Evolutionary conservation across 208 protist species (phyloP).

Genomic region (Trichomonas vaginalis): DNA sequence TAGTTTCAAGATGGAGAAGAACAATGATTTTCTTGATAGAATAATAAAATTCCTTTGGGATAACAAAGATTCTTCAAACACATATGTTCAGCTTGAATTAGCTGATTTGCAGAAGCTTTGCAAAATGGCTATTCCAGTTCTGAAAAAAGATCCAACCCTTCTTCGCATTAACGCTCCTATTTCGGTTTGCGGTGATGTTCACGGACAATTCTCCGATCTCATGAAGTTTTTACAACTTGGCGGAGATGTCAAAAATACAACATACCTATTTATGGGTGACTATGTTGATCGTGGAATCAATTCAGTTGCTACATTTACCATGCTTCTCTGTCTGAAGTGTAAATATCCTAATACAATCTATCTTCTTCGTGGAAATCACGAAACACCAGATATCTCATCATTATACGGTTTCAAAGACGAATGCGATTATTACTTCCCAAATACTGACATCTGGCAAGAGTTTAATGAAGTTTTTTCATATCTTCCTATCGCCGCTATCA

Average conservation of each 20-base stretch:
- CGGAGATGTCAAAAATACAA: slow-evolving; percentile 11
- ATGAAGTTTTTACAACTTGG: slow-evolving; percentile 28
- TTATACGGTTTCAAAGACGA: background rate
- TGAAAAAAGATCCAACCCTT: slow-evolving; percentile 26
- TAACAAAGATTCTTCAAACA: background rate
- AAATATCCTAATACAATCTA: slow-evolving; percentile 27
- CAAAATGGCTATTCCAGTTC: background rate
- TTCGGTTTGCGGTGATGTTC: slow-evolving; percentile 33
- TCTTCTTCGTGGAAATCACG: slow-evolving; percentile 37
- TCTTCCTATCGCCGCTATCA: slow-evolving; percentile 87
- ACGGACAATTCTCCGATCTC: slow-evolving; percentile 37
- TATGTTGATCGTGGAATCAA: slow-evolving; percentile 36
- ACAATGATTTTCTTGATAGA: background rate
- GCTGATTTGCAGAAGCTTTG: background rate
- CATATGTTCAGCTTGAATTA: background rate
- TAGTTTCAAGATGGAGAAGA: background rate
- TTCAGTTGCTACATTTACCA: slow-evolving; percentile 25
- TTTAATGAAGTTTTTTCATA: slow-evolving; percentile 98
- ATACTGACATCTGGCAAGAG: slow-evolving; percentile 90
- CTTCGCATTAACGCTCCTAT: slow-evolving; percentile 25
- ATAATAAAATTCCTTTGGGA: background rate
- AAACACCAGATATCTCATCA: background rate
- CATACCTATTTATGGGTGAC: slow-evolving; percentile 40
- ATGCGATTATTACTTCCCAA: slow-evolving; percentile 57
- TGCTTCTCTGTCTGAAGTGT: slow-evolving; percentile 27